Conservation (phyloP, 2,329 filamentous ascomycete genomes). For the Dactylellina drechsleri region DNA sequence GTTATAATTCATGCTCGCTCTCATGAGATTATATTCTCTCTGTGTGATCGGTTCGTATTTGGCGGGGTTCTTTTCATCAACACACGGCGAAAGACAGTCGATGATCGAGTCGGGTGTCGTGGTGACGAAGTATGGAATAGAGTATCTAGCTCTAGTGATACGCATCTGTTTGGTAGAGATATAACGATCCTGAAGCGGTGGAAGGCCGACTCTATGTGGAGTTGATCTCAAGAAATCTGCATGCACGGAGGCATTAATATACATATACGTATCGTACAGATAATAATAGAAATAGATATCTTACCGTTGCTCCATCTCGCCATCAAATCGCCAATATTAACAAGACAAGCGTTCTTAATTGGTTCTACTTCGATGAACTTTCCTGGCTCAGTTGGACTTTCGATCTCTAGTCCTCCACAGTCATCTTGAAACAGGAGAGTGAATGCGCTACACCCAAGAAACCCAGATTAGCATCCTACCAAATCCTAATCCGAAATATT, state of each 20-base stretch:
- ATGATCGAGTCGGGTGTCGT: constrained; percentile 63
- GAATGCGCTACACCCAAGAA: constrained; percentile 58
- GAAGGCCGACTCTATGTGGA: constrained; percentile 63
- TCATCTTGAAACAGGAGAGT: constrained; percentile 66
- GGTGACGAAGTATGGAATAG: constrained; percentile 66
- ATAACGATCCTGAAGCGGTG: constrained; percentile 61
- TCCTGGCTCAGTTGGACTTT: constrained; percentile 61
- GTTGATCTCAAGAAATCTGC: constrained; percentile 63
- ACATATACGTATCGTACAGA: too few species aligned
- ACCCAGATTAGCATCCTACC: neutral
- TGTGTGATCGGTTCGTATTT: constrained; percentile 59
- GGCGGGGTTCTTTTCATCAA: constrained; percentile 28
- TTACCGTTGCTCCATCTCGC: constrained; percentile 65
- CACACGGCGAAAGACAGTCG: constrained; percentile 61
- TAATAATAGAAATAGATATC: neutral
- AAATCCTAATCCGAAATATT: neutral
- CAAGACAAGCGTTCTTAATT: constrained; percentile 62
- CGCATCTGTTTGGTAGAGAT: constrained; percentile 59
- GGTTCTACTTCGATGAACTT: constrained; percentile 62
- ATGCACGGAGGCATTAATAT: neutral
- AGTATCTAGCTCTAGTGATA: constrained; percentile 64
- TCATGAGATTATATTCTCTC: constrained; percentile 61
- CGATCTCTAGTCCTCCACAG: constrained; percentile 64
- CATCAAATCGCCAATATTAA: constrained; percentile 66
- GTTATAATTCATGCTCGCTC: constrained; percentile 59